Conservation (phyloP, 345 rosid species). For the Dovyalis caffra region DNA sequence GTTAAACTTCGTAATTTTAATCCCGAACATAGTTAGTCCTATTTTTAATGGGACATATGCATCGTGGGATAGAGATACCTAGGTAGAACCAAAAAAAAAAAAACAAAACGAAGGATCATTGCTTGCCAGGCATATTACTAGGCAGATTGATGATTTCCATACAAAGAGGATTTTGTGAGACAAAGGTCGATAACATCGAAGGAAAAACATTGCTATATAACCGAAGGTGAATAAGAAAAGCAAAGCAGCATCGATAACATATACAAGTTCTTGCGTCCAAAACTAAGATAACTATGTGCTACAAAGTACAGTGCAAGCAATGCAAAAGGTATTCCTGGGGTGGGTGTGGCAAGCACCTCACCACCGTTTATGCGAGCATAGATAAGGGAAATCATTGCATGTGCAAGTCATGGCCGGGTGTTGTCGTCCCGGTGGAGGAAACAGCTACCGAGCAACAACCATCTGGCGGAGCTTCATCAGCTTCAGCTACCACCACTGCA, state of each 20-base stretch:
- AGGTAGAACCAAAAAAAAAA: no score
- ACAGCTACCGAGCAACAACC: constrained; percentile 4
- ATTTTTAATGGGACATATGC: no score
- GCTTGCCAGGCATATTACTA: no score
- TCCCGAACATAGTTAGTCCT: no score
- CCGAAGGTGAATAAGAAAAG: neutral
- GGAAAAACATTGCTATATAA: neutral
- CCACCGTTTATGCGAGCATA: constrained; percentile 37
- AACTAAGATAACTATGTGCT: constrained; percentile 38
- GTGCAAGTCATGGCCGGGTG: constrained; percentile 61
- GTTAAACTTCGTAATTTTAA: no score
- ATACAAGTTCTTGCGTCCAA: neutral
- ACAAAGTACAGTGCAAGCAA: constrained; percentile 43
- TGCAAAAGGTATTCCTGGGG: constrained; percentile 47
- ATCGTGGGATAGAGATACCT: no score
- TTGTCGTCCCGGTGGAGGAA: constrained; percentile 17
- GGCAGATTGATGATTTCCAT: neutral
- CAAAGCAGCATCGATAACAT: neutral
- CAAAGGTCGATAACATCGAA: constrained; percentile 10
- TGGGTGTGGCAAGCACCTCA: constrained; percentile 53
- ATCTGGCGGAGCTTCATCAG: neutral
- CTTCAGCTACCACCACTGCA: constrained; percentile 7
- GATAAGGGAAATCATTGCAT: constrained; percentile 52
- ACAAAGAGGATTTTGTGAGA: neutral
- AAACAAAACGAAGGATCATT: no score